Evolutionary conservation across 805 yeast species (phyloP).

Genomic region (Phaffomyces antillensis): DNA sequence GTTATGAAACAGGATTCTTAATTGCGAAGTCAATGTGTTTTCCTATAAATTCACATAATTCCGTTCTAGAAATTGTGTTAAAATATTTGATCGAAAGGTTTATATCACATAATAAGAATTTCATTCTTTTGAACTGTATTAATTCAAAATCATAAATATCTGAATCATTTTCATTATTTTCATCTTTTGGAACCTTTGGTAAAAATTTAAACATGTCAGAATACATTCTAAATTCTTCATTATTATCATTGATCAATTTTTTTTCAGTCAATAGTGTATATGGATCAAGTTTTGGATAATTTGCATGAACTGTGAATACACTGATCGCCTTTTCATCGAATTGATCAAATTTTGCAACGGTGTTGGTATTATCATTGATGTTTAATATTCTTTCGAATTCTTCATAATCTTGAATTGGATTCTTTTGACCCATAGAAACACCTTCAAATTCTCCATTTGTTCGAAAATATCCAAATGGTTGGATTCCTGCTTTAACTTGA

Average conservation of each 20-base stretch:
- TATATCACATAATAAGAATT: slow-evolving; percentile 43
- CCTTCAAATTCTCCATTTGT: slow-evolving; percentile 44
- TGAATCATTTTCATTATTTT: not conserved
- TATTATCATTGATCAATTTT: slow-evolving; percentile 13
- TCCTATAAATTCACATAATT: slow-evolving; percentile 41
- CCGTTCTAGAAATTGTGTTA: slow-evolving; percentile 32
- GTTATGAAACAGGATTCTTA: not conserved
- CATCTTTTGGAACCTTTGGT: slow-evolving; percentile 14
- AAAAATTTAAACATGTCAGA: slow-evolving; percentile 22
- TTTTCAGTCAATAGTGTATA: slow-evolving; percentile 19
- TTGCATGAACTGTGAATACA: slow-evolving; percentile 31
- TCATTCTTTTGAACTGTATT: slow-evolving; percentile 50
- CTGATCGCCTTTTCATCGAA: slow-evolving; percentile 13
- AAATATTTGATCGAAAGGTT: slow-evolving; percentile 39
- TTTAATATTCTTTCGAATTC: slow-evolving; percentile 6
- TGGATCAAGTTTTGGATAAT: slow-evolving; percentile 32
- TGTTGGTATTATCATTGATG: slow-evolving; percentile 2
- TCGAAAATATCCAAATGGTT: slow-evolving; percentile 21
- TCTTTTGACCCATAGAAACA: slow-evolving; percentile 70
- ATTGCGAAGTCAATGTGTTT: slow-evolving; percentile 38
- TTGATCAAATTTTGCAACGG: slow-evolving; percentile 4
- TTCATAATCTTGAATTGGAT: slow-evolving; percentile 54
- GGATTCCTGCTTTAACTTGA: slow-evolving; percentile 35
- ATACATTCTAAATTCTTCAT: slow-evolving; percentile 21
- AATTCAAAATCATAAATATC: slow-evolving; percentile 42